Base-by-base conservation (phyloP, 2,329 filamentous ascomycete genomes). In the Diaporthe batatas region DNA sequence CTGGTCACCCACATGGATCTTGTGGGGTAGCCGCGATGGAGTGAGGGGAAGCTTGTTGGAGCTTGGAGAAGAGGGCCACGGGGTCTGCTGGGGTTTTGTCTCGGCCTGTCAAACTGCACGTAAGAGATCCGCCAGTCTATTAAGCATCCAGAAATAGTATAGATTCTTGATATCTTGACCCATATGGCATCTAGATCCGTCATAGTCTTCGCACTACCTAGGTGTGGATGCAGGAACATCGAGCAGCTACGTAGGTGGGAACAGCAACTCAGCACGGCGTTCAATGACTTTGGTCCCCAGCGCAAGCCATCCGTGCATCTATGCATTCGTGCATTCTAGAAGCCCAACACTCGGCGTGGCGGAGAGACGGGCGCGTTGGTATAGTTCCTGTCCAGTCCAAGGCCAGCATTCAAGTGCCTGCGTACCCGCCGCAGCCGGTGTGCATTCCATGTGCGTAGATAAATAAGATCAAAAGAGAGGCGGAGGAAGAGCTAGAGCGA, bases 31-130 rank as follows among this genome's bases (percentile, higher is more conserved):
- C 8, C 2, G 4, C 11, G 51, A 57, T 47, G 64, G 64, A 54
- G 34, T 69, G 67, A 69, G 67, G 67, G 67, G 67, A 58, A 69
- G 29, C 36, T 69, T 49, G 44, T 42, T 42, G 65, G 49, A 49
- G 58, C 58, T 64, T 64, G 58, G 58, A 64, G 58, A 68, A 44
- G 29, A 42, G 51, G 51, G 49, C 39, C 58, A 64, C 25, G 58
- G 58, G 58, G 58, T 12, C 6, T 64, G 58, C 58, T 64, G 25
- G 58, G 58, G 47, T 64, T 64, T 64, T n/a, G 12, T 42, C 39
- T 18, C 11, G 39, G 44, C 57, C 57, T 42, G 57, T 36, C 32
- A 57, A 44, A 21, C 44, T 47, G 44, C 39, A 51, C 49, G 39
- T 7, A 69, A 57, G 67, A 64, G 58, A 64, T 64, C 58, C 58